phyloP scores from a whole-genome alignment of 2,329 filamentous ascomycete species.

The Endocalyx cinctus region DNA sequence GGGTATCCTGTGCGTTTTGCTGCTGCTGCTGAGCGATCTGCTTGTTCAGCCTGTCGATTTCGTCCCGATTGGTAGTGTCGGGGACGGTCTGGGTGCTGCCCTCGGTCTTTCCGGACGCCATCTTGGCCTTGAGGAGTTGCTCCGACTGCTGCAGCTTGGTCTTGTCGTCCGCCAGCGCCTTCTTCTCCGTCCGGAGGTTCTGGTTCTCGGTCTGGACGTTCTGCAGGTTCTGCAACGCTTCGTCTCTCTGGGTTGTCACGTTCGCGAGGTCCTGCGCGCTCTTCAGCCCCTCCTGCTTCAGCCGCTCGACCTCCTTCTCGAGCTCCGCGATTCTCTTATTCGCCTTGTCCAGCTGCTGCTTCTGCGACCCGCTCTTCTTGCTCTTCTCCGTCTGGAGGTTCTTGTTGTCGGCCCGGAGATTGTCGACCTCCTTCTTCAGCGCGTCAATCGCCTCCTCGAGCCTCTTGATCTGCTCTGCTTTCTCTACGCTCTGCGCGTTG shows the following conservation, averaged over 20 bases:
- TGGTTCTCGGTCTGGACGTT: not conserved
- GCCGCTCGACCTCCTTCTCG: not conserved
- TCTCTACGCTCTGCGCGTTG: not conserved
- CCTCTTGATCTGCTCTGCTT: not conserved
- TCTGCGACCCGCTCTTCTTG: too few species aligned
- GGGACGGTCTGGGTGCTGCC: too few species aligned
- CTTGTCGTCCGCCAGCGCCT: not conserved
- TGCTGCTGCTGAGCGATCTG: too few species aligned
- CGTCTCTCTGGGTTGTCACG: too few species aligned
- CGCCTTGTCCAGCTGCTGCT: not conserved
- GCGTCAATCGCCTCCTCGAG: not conserved
- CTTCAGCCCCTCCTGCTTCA: too few species aligned
- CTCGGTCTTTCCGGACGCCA: too few species aligned
- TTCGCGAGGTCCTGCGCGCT: too few species aligned
- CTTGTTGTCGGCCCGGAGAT: not conserved
- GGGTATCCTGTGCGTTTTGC: too few species aligned
- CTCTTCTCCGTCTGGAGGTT: not conserved
- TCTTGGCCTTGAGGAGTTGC: too few species aligned
- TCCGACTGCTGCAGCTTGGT: not conserved
- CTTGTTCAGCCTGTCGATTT: constrained; percentile 1
- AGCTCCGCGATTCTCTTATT: not conserved
- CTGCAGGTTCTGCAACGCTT: not conserved
- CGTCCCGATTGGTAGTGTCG: too few species aligned
- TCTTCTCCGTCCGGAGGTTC: not conserved
- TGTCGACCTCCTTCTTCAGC: not conserved